Conservation (phyloP, 225 moss, liverwort and hornwort genomes). For the Marchantia polymorpha region DNA sequence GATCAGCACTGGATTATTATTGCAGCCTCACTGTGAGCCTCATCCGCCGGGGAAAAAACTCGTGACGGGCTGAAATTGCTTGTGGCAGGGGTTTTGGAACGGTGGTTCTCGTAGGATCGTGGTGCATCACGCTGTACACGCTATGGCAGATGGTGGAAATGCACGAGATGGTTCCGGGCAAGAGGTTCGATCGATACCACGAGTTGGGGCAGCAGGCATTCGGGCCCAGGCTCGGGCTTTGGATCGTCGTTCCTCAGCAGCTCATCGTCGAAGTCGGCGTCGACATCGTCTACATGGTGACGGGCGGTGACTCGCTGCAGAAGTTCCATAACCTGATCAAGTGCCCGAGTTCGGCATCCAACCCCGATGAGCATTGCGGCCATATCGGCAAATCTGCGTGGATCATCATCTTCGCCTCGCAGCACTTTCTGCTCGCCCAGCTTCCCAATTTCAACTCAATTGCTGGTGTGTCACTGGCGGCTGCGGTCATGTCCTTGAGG, state of each 20-base stretch:
- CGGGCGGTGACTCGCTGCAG: constrained; percentile 61
- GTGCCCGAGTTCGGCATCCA: not conserved
- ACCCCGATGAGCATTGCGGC: constrained; percentile 35
- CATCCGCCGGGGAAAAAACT: not conserved
- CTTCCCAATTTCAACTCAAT: constrained; percentile 82
- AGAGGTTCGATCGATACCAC: constrained; percentile 71
- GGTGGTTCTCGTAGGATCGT: constrained; percentile 58
- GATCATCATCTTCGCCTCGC: constrained; percentile 65
- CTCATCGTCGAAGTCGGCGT: constrained; percentile 76
- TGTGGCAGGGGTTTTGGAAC: constrained; percentile 53
- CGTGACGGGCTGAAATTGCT: not conserved
- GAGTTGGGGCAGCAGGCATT: constrained; percentile 83
- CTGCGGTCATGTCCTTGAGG: constrained; percentile 87
- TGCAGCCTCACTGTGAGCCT: no score
- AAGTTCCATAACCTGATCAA: constrained; percentile 49
- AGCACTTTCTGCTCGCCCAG: constrained; percentile 69
- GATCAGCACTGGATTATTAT: not conserved
- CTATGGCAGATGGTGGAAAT: constrained; percentile 91
- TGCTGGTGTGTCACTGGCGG: constrained; percentile 63
- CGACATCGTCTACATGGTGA: constrained; percentile 84
- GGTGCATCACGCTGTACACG: constrained; percentile 77
- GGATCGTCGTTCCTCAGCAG: constrained; percentile 80
- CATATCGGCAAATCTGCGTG: constrained; percentile 45
- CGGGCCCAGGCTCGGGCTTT: constrained; percentile 64
- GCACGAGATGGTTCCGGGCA: constrained; percentile 70